Evolutionary conservation across 179 eudicot genomes (phyloP).

Genomic region (Actinidia polygama): DNA sequence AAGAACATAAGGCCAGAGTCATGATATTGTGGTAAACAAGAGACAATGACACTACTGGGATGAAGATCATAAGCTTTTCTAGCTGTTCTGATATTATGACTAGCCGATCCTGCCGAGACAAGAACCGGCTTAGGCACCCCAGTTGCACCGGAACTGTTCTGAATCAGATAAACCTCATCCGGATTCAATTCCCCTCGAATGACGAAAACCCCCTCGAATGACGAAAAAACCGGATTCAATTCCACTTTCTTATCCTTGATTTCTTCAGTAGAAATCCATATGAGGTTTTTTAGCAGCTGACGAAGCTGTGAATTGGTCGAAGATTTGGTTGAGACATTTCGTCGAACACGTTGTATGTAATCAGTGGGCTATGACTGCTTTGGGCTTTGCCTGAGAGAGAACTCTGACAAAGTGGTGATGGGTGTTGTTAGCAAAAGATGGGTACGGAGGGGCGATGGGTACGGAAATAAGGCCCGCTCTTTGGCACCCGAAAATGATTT

Average conservation of each 20-base stretch:
- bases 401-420: slow-evolving; percentile 45
- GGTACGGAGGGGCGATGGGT: slow-evolving; percentile 40
- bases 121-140: slow-evolving; percentile 55
- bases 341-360: slow-evolving; percentile 31
- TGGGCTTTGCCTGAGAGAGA: slow-evolving; percentile 50
- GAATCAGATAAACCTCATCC: slow-evolving; percentile 46
- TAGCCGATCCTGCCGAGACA: slow-evolving; percentile 55
- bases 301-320: slow-evolving; percentile 17
- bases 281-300: slow-evolving; percentile 24
- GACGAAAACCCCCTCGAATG: slow-evolving; percentile 32
- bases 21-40: slow-evolving; percentile 66
- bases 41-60: slow-evolving; percentile 46
- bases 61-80: slow-evolving; percentile 49
- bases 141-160: slow-evolving; percentile 58
- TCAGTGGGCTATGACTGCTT: slow-evolving; percentile 40
- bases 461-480: slow-evolving; percentile 43
- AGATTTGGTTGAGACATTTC: slow-evolving; percentile 16
- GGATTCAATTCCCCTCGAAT: slow-evolving; percentile 38
- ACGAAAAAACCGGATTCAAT: not conserved
- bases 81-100: slow-evolving; percentile 51
- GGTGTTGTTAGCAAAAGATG: slow-evolving; percentile 21
- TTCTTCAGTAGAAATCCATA: slow-evolving; percentile 41
- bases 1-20: slow-evolving; percentile 62
- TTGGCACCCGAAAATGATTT: slow-evolving; percentile 47
- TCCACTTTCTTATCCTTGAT: slow-evolving; percentile 11